phyloP scores from a whole-genome alignment of 345 rosid genomes.

The Brassica cretica region DNA sequence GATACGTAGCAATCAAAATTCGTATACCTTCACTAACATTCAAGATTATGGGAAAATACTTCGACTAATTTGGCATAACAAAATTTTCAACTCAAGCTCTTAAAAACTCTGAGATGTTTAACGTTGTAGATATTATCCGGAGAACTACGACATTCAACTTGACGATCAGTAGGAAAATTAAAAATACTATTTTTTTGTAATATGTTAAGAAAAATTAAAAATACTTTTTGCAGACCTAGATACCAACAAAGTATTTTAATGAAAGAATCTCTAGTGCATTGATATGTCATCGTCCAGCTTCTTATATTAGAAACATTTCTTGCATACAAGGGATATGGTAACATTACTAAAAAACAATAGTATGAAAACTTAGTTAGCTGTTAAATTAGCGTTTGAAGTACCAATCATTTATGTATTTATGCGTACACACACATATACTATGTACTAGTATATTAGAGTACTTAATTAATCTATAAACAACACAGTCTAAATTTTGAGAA shows the following conservation, averaged over 20 bases:
- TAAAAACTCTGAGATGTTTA: neutral
- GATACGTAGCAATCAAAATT: neutral
- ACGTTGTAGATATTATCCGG: neutral
- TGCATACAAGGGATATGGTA: neutral
- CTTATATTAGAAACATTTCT: neutral
- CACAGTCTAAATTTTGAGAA: slow-evolving; percentile 1
- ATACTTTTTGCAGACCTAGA: neutral
- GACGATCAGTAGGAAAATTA: neutral
- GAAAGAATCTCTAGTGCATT: neutral
- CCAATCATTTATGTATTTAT: slow-evolving; percentile 1
- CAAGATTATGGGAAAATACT: neutral
- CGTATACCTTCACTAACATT: neutral
- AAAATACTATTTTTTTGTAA: neutral
- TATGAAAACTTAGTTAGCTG: neutral
- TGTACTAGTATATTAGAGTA: neutral
- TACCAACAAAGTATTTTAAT: neutral
- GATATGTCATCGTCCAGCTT: neutral
- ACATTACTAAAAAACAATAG: neutral
- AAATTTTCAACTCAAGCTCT: neutral
- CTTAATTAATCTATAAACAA: slow-evolving; percentile 10
- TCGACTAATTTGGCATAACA: neutral
- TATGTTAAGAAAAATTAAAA: neutral
- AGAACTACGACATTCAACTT: neutral
- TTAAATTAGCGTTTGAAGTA: slow-evolving; percentile 17
- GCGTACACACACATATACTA: neutral